A percentile compares a stretch with the other conserved stretches of the same genome.
Conservation (phyloP, 768 basidiomycete genomes). For the Pleurotus djamor region DNA sequence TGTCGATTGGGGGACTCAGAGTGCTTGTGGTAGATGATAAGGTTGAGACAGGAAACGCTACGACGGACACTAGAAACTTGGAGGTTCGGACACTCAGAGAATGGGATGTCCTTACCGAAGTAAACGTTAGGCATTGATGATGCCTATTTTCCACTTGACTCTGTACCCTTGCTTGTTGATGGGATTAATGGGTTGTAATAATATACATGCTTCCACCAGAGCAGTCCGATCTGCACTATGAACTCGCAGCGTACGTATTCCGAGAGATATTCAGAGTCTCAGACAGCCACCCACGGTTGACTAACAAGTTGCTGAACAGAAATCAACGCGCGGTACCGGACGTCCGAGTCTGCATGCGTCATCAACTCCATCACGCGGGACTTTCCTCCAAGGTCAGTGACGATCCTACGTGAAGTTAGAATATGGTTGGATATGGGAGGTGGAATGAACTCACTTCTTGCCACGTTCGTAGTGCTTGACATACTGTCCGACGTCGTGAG, state of each 20-base stretch:
- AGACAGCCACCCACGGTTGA: conserved; percentile 75
- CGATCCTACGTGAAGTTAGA: conserved; percentile 42
- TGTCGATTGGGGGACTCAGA: conserved; percentile 67
- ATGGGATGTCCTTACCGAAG: conserved; percentile 69
- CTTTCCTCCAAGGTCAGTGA: conserved; percentile 88
- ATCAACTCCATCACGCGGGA: conserved; percentile 88
- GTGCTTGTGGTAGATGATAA: conserved; percentile 62
- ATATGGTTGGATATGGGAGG: not conserved
- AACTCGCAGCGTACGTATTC: not conserved
- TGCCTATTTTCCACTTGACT: no score
- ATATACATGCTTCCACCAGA: no score
- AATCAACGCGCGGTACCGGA: conserved; percentile 88
- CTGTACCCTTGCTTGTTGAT: no score
- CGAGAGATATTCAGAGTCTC: not conserved
- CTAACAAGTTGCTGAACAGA: conserved; percentile 91
- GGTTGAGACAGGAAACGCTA: conserved; percentile 20
- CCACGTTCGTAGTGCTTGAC: conserved; percentile 90
- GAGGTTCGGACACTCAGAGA: conserved; percentile 56
- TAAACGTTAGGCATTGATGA: conserved; percentile 54
- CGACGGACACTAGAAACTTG: conserved; percentile 17
- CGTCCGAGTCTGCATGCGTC: conserved; percentile 84
- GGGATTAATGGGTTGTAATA: no score
- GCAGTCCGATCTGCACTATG: no score
- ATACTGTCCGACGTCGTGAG: conserved; percentile 92
- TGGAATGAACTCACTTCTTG: conserved; percentile 66